Evolutionary conservation across 2,329 filamentous ascomycete species (phyloP).

Genomic region (Xylaria sp.): DNA sequence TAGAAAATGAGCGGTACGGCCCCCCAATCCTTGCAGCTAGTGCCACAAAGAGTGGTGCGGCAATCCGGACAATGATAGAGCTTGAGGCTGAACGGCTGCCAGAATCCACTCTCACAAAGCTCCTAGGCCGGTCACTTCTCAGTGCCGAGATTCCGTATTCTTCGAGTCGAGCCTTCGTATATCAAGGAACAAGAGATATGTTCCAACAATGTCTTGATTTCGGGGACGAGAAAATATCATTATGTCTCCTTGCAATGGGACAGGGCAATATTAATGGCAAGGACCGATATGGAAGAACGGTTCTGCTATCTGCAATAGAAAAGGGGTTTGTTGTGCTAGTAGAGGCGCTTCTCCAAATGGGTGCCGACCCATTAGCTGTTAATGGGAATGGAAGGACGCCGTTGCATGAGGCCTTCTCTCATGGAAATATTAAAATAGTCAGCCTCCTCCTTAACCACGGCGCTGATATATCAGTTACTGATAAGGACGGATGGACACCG

Average conservation of each 20-base stretch:
- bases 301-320: not conserved
- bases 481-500: not conserved
- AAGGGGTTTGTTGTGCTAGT: not conserved
- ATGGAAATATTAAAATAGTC: not conserved
- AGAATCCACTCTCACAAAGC: not conserved
- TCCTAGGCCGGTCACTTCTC: not conserved
- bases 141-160: not conserved
- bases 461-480: not conserved
- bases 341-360: not conserved
- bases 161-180: not conserved
- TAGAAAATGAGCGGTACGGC: constrained; percentile 22
- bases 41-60: constrained; percentile 1
- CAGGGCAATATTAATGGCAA: not conserved
- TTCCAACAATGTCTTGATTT: not conserved
- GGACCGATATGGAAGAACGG: not conserved
- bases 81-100: constrained; percentile 13
- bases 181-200: not conserved
- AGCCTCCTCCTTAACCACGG: constrained; percentile 7
- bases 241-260: constrained; percentile 9
- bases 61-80: constrained; percentile 23
- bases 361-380: not conserved
- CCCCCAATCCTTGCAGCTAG: constrained; percentile 24
- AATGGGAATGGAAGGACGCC: not conserved
- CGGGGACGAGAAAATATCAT: not conserved
- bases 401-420: not conserved